Evolutionary conservation across 2,329 filamentous ascomycete genomes (phyloP), one percentile per base, ranked within the genome.

Genomic region (Didymella pomorum): DNA sequence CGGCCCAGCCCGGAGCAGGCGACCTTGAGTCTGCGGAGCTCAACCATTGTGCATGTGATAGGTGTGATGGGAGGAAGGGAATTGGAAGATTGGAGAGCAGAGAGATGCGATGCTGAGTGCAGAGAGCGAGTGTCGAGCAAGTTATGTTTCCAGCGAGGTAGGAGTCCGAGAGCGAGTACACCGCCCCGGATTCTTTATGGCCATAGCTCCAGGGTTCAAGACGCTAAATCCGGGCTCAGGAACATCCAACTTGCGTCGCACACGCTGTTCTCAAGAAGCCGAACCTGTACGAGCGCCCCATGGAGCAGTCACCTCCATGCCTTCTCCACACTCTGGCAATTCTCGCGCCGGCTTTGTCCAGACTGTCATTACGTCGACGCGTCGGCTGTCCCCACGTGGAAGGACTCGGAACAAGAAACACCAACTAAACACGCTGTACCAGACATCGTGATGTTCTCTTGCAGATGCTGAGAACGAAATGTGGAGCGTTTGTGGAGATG

Each of bases 1-100:
- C 80, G 80, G 63, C 81, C 81, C 21, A 82, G 79, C 63, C 81
- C 80, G 48, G 77, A 78, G 57, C 80, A 75, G 60, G 78, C 80
- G 49, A 82, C 70, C 60, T 78, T 71, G 54, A 82, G 78, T 68
- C 78, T 79, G 58, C 76, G 77, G 29, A 72, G 66, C 23, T 71
- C 65, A 41, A 66, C 52, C 75, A 78, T 78, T 66, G 58, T 65
- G 58, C n/a, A 14, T 31, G 33, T 23, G 33, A 9, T 25, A 2
- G 29, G 25, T 28, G 43, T 29, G 43, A 29, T n/a, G 31, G n/a
- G 3, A 23, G n/a, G 16, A 16, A 7, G 20, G 20, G 4, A 23
- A 23, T 20, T 14, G 9, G 31, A 23, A 29, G 16, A 21, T 23
- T 21, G n/a, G 9, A 42, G 50, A 23, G 43, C n/a, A 23, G 33